Percentiles rank a stretch among this genome's conserved stretches.
Evolutionary conservation across 495 filamentous ascomycete species (phyloP).

Genomic region (Tetracladium setigerum): DNA sequence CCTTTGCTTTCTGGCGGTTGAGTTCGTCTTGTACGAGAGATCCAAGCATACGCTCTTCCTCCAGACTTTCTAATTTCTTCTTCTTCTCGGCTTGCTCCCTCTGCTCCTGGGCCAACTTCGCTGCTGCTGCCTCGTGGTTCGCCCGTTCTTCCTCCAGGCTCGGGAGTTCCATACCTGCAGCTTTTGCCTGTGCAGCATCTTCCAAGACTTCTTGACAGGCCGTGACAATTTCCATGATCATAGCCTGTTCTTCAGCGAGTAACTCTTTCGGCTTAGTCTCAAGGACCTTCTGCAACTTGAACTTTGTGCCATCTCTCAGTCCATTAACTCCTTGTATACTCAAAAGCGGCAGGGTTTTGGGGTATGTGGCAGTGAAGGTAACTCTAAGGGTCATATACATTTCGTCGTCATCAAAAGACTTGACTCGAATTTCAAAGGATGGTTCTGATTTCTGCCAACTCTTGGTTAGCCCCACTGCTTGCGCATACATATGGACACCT

Average conservation of each 20-base stretch:
- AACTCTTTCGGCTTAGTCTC: constrained; percentile 63
- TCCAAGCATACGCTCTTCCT: constrained; percentile 69
- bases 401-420: constrained; percentile 55
- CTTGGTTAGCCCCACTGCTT: neutral
- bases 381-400: constrained; percentile 54
- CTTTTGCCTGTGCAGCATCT: constrained; percentile 69
- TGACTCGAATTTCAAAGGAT: constrained; percentile 70
- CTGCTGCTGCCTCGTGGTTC: constrained; percentile 46
- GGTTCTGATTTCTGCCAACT: constrained; percentile 63
- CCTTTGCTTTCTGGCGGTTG: constrained; percentile 50
- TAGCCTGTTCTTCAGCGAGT: constrained; percentile 51
- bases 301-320: constrained; percentile 55
- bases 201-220: constrained; percentile 83
- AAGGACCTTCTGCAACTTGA: constrained; percentile 62
- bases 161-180: constrained; percentile 63
- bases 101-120: constrained; percentile 39
- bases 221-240: constrained; percentile 83
- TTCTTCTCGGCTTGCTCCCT: constrained; percentile 39
- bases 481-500: neutral
- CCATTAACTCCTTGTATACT: constrained; percentile 54
- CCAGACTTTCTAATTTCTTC: constrained; percentile 49
- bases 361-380: constrained; percentile 84
- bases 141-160: constrained; percentile 88
- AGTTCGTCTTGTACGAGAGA: constrained; percentile 73
- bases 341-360: constrained; percentile 73